Base-by-base conservation (phyloP, 257 asterid species). In the Vinca minor region DNA sequence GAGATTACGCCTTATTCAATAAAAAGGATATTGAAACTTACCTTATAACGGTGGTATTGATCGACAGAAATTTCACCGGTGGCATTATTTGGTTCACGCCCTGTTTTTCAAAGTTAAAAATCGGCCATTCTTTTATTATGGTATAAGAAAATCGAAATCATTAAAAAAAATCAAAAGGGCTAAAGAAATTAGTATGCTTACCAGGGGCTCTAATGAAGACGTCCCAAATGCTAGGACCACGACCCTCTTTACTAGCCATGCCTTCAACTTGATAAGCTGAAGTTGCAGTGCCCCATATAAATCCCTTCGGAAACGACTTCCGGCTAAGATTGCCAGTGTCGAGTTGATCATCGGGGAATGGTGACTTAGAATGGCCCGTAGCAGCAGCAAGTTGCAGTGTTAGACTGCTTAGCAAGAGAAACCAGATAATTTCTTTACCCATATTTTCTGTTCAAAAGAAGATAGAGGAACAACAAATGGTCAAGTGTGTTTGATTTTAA, bases 251-350 rank as follows among this genome's bases (percentile, higher is more conserved):
- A 20, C 12, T 50, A 47, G 95, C 94, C 83, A 79, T 81, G 76
- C 98, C 98, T 77, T 93, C 97, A 2, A 93, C 98, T 73, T 93
- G 98, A 77, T 89, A 89, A 32, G 98, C 98, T 21, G 98, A 93
- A 20, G 91, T 84, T 13, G 98, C 97, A 9, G 95, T 85, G 13
- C 98, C 97, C 12, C 87, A 92, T 41, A 80, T 68, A 74, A 92
- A 92, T 0, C 76, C 80, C 61, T 79, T 76, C 0, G 96, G 92
- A n/a, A 93, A 93, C 63, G 78, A 84, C 44, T 62, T 28, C 59
- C 97, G 3, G 41, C 15, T 31, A 9, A 62, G 41, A 29, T 41
- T 41, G 15, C 66, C 66, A 18, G 20, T 23, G 5, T 41, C 53
- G 9, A 56, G 62, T 17, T 56, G 14, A 34, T 56, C 7, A 8